Conservation (phyloP, 2,329 filamentous ascomycete genomes). For the Coleophoma eucalyptorum region DNA sequence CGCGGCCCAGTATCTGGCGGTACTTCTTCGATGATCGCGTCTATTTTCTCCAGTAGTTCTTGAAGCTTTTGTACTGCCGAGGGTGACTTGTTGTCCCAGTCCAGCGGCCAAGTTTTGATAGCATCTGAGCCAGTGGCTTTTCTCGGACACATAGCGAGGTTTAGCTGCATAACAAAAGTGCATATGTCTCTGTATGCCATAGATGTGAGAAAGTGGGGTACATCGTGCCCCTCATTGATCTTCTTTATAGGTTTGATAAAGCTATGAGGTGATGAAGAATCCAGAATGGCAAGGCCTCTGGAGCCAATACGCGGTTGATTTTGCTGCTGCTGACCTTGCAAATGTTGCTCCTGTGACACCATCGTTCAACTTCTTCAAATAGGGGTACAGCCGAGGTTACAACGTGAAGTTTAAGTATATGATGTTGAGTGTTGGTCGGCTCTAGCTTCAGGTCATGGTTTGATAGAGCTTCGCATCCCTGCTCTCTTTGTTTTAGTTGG, state of each 20-base stretch:
- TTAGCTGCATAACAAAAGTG: conserved; percentile 85
- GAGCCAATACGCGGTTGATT: conserved; percentile 1
- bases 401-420: not conserved
- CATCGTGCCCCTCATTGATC: conserved; percentile 83
- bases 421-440: not conserved
- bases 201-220: conserved; percentile 74
- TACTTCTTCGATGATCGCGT: conserved; percentile 67
- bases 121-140: conserved; percentile 38
- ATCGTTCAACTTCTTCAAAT: conserved; percentile 3
- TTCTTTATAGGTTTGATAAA: conserved; percentile 72
- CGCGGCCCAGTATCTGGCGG: conserved; percentile 83
- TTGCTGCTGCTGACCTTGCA: not conserved
- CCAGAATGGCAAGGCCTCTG: conserved; percentile 31
- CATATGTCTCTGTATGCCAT: conserved; percentile 85
- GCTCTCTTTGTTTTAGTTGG: no score
- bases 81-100: conserved; percentile 35
- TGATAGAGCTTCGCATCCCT: no score
- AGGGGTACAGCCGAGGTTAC: not conserved
- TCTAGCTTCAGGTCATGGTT: no score
- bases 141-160: conserved; percentile 77
- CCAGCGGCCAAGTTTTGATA: conserved; percentile 47
- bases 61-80: conserved; percentile 58
- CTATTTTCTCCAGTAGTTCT: conserved; percentile 60
- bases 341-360: conserved; percentile 1
- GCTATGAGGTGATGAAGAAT: conserved; percentile 40